phyloP scores from a whole-genome alignment of 805 yeast species.

The Candida sanyiensis region DNA sequence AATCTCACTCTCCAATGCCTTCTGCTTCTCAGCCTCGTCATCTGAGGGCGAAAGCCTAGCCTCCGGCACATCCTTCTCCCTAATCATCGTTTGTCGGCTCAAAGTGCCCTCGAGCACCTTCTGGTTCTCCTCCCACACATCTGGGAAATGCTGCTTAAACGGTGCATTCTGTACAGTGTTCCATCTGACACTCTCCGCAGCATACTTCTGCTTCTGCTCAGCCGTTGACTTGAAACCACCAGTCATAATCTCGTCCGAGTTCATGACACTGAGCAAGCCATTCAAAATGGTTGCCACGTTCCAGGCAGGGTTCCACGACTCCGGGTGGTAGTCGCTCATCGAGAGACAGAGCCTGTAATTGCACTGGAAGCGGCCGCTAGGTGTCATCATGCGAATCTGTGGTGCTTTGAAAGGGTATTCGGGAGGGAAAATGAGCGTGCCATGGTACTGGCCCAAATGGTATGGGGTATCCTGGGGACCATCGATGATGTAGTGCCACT shows the following conservation, averaged over 20 bases:
- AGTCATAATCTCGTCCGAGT: slow-evolving; percentile 74
- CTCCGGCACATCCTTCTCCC: background rate
- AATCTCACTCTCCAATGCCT: background rate
- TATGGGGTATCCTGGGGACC: slow-evolving; percentile 92
- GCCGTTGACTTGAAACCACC: slow-evolving; percentile 66
- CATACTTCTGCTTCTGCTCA: slow-evolving; percentile 45
- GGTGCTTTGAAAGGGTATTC: slow-evolving; percentile 92
- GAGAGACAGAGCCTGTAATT: slow-evolving; percentile 75
- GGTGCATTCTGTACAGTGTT: slow-evolving; percentile 25
- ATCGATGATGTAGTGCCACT: slow-evolving; percentile 87
- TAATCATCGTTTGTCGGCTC: slow-evolving; percentile 4
- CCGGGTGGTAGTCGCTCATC: slow-evolving; percentile 91
- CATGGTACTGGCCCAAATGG: slow-evolving; percentile 81
- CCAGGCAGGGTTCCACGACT: slow-evolving; percentile 96
- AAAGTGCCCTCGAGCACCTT: background rate
- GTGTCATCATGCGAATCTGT: slow-evolving; percentile 78
- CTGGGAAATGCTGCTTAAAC: slow-evolving; percentile 59
- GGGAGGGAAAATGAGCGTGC: slow-evolving; percentile 68
- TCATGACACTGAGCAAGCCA: slow-evolving; percentile 87
- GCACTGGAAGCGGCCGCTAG: slow-evolving; percentile 77
- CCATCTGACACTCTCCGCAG: slow-evolving; percentile 44
- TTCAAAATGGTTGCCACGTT: slow-evolving; percentile 80
- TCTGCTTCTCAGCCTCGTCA: background rate
- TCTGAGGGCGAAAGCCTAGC: background rate
- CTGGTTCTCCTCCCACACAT: slow-evolving; percentile 7